Base-by-base conservation (phyloP, 768 basidiomycete genomes). In the Psilocybe cyanescens region DNA sequence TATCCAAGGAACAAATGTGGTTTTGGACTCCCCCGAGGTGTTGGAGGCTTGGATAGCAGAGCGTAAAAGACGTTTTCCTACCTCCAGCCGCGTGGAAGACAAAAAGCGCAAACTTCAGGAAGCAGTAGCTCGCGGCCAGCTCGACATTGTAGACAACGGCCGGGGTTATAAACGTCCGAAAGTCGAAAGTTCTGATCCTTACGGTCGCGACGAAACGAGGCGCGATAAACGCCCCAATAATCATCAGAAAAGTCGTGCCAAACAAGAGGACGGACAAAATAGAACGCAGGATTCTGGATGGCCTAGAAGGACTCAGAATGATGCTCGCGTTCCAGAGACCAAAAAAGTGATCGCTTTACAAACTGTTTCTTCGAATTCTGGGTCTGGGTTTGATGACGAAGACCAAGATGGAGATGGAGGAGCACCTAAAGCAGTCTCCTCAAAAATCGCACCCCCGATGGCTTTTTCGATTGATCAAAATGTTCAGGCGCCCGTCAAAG, bases 31-130 rank as follows among this genome's bases (percentile, higher is more conserved):
- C 0, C 92, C 90, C 7, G 95, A 95, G 68, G 85, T 88, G 7
- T 76, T 98, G 60, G 86, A 85, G 19, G 86, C 84, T 33, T 99
- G 97, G 97, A 84, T 97, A 51, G 87, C 84, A 12, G 96, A 98
- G 69, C 87, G 97, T 45, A 95, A 87, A 74, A 88, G 85, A 66
- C 86, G 91, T 14, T 99, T 91, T 81, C 97, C 97, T 9, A 91
- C 88, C 16, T 71, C 83, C 31, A 69, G 79, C 51, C 84, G 86
- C 28, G 81, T 93, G 1, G 85, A 84, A 60, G 93, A 97, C 48
- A 97, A 96, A 80, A 89, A 89, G 67, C 81, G 85, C 65, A 94
- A 91, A 69, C 71, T 87, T 24, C 84, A 89, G 62, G 93, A 94
- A 64, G 95, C 94, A 8, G 76, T 85, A 35, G 87, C 86, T n/a